These are phyloP conservation scores for Coelastrella sp. DNA, from an alignment of 139 green algal genomes.

Conservation along the genomic window DNA sequence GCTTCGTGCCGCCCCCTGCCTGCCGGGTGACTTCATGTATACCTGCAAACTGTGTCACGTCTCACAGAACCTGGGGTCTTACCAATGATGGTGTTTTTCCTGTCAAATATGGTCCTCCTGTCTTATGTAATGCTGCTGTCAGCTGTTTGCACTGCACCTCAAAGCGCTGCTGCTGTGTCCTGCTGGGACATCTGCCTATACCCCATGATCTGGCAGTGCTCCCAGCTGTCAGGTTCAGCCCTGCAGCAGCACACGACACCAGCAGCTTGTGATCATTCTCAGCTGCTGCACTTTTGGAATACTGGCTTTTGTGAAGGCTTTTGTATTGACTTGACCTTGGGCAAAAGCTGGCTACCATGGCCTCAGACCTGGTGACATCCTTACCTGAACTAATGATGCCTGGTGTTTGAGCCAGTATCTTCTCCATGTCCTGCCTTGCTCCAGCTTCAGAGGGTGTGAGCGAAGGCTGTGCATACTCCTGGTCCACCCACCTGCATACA, in stretches of 20 bases:
- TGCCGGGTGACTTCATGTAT: too few species aligned
- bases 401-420: slow-evolving; percentile 5
- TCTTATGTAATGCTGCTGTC: slow-evolving; percentile 1
- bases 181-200: slow-evolving; percentile 55
- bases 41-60: too few species aligned
- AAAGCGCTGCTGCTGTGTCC: slow-evolving; percentile 54
- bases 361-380: too few species aligned
- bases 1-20: too few species aligned
- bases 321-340: too few species aligned
- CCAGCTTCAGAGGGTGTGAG: slow-evolving; percentile 46
- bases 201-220: slow-evolving; percentile 57
- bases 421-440: slow-evolving; percentile 38
- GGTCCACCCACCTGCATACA: not conserved
- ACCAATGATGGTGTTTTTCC: slow-evolving; percentile 23
- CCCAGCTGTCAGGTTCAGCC: slow-evolving; percentile 56
- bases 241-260: not conserved
- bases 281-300: too few species aligned
- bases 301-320: too few species aligned
- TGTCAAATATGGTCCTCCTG: slow-evolving; percentile 10
- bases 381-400: slow-evolving; percentile 36
- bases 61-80: too few species aligned
- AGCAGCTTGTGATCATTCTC: too few species aligned
- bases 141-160: slow-evolving; percentile 45
- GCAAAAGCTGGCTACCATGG: too few species aligned
- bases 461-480: not conserved